Percentiles rank a stretch among this genome's conserved stretches.
phyloP scores from a whole-genome alignment of 805 yeast species.

The Metschnikowia lachancei region DNA sequence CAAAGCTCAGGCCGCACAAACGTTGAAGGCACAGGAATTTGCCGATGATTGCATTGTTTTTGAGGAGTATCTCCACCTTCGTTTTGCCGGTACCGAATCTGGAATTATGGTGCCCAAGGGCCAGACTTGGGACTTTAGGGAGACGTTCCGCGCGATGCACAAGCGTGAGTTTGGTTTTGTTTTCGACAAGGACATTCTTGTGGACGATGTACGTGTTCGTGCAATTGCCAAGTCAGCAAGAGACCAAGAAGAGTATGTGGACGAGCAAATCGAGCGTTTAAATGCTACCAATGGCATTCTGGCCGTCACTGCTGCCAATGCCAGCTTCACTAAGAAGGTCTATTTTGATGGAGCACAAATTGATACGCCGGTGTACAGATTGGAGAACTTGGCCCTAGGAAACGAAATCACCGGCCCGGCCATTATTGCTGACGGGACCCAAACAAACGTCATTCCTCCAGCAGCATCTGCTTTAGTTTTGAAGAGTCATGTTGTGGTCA shows the following conservation, averaged over 20 bases:
- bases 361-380: conserved; percentile 17
- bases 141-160: conserved; percentile 16
- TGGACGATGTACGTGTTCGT: conserved; percentile 22
- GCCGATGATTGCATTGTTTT: conserved; percentile 11
- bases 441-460: conserved; percentile 20
- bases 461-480: conserved; percentile 16
- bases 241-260: conserved; percentile 14
- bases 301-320: neutral
- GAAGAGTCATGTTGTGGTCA: conserved; percentile 18
- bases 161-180: conserved; percentile 20
- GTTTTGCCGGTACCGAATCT: conserved; percentile 20
- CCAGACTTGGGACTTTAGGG: conserved; percentile 14
- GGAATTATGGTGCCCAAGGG: conserved; percentile 20
- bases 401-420: conserved; percentile 19
- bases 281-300: neutral
- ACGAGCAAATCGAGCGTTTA: conserved; percentile 15
- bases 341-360: conserved; percentile 9
- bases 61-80: conserved; percentile 19
- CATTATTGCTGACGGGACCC: conserved; percentile 22
- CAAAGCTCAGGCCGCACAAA: conserved; percentile 5
- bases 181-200: conserved; percentile 20
- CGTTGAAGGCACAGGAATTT: conserved; percentile 16
- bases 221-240: conserved; percentile 16
- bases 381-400: conserved; percentile 16
- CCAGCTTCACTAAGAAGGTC: conserved; percentile 14